Evolutionary conservation across 495 filamentous ascomycete species (phyloP).

Genomic region (Usnea hakonensis): DNA sequence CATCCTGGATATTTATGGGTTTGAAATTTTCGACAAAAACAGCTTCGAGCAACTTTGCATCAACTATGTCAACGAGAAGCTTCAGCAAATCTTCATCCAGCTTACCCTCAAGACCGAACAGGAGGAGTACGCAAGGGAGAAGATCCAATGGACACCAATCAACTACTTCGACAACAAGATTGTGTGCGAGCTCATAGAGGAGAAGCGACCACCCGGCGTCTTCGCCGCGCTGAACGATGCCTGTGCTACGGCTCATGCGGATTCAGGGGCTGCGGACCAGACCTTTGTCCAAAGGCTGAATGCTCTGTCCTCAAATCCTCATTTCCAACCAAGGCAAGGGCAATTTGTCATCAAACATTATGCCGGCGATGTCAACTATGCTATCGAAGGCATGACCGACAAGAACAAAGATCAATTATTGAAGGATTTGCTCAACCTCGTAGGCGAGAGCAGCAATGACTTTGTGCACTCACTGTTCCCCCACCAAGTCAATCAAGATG

Average conservation of each 20-base stretch:
- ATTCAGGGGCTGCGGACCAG: conserved; percentile 86
- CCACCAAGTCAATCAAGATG: conserved; percentile 88
- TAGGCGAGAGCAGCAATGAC: conserved; percentile 70
- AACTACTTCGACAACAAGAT: conserved; percentile 99
- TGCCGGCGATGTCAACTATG: conserved; percentile 94
- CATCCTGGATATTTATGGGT: conserved; percentile 98
- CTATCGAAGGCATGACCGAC: conserved; percentile 94
- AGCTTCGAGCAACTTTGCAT: conserved; percentile 99
- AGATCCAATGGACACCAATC: conserved; percentile 98
- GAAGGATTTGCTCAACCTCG: conserved; percentile 86
- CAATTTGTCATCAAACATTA: conserved; percentile 99
- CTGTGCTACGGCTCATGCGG: conserved; percentile 92
- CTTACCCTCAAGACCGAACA: conserved; percentile 94
- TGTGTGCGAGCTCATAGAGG: conserved; percentile 95
- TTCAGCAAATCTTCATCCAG: conserved; percentile 99
- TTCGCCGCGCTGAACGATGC: conserved; percentile 97
- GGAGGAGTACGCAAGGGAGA: conserved; percentile 92
- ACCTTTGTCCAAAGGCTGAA: conserved; percentile 92
- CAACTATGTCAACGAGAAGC: conserved; percentile 99
- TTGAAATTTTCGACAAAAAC: conserved; percentile 99
- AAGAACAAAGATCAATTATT: conserved; percentile 98
- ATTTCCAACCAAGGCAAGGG: conserved; percentile 87
- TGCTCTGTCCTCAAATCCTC: conserved; percentile 75
- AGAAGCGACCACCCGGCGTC: conserved; percentile 81
- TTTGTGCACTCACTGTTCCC: conserved; percentile 89